phyloP scores from a whole-genome alignment of 2,329 filamentous ascomycete species.

The Hortaea sp. region DNA sequence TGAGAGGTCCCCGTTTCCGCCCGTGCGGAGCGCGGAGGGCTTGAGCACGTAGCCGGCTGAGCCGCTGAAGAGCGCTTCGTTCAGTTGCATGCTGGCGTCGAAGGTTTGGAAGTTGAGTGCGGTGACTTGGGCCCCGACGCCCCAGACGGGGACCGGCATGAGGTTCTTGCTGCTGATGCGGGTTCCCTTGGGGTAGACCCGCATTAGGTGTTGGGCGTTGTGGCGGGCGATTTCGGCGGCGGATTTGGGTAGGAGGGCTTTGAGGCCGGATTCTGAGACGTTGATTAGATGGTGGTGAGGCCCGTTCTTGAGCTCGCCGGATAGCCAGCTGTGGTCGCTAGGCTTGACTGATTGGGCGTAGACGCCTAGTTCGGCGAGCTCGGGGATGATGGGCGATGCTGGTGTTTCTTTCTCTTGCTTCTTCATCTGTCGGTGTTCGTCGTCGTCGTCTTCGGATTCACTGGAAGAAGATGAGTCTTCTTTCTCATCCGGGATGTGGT shows the following conservation, averaged over 20 bases:
- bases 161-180: conserved; percentile 58
- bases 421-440: conserved; percentile 26
- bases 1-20: conserved; percentile 41
- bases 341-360: conserved; percentile 64
- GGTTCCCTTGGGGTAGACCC: conserved; percentile 59
- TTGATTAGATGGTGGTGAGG: conserved; percentile 61
- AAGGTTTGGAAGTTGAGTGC: conserved; percentile 61
- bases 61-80: conserved; percentile 56
- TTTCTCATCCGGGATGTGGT: conserved; percentile 47
- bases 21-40: conserved; percentile 47
- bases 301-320: conserved; percentile 35
- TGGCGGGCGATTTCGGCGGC: conserved; percentile 45
- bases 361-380: conserved; percentile 55
- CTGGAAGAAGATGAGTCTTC: conserved; percentile 30
- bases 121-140: conserved; percentile 11
- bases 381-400: conserved; percentile 46
- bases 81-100: conserved; percentile 55
- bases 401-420: conserved; percentile 43
- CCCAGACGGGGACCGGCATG: conserved; percentile 55
- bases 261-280: conserved; percentile 53
- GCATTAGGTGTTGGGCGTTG: conserved; percentile 58
- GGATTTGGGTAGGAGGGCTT: conserved; percentile 39
- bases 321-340: conserved; percentile 55
- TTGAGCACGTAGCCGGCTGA: conserved; percentile 58
- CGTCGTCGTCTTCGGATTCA: conserved; percentile 29